These are phyloP conservation scores for Globisporangium iwayamae DNA, from an alignment of 352 stramenopile genomes.

Conservation along the genomic window DNA sequence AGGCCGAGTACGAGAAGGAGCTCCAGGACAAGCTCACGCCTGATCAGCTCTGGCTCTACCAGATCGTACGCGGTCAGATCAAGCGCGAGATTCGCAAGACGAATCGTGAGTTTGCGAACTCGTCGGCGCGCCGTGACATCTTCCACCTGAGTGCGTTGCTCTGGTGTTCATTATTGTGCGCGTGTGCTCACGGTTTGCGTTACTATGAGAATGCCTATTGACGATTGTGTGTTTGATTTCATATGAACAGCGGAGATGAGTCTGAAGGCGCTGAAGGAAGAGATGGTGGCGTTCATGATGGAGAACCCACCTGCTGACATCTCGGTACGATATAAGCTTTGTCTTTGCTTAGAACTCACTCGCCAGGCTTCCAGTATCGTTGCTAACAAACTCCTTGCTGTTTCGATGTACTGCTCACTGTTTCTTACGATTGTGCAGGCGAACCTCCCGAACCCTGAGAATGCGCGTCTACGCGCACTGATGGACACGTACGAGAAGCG, in stretches of 20 bases:
- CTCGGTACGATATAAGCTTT: constrained; percentile 22
- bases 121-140: constrained; percentile 51
- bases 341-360: not conserved
- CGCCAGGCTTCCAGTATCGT: not conserved
- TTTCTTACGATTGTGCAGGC: constrained; percentile 18
- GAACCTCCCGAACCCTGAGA: constrained; percentile 58
- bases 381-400: not conserved
- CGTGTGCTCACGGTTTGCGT: not conserved
- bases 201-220: not conserved
- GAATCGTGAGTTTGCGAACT: constrained; percentile 63
- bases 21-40: constrained; percentile 26
- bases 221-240: not conserved
- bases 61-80: constrained; percentile 50
- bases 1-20: constrained; percentile 14
- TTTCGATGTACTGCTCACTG: not conserved
- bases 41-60: constrained; percentile 60
- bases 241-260: constrained; percentile 42
- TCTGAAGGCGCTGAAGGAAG: constrained; percentile 58
- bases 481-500: constrained; percentile 47
- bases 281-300: constrained; percentile 58
- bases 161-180: not conserved
- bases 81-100: constrained; percentile 66
- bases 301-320: constrained; percentile 42
- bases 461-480: constrained; percentile 43
- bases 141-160: constrained; percentile 51